A percentile compares a stretch with the other conserved stretches of the same genome.
Conservation (phyloP, 2,329 filamentous ascomycete genomes). For the Pseudocercospora musae region DNA sequence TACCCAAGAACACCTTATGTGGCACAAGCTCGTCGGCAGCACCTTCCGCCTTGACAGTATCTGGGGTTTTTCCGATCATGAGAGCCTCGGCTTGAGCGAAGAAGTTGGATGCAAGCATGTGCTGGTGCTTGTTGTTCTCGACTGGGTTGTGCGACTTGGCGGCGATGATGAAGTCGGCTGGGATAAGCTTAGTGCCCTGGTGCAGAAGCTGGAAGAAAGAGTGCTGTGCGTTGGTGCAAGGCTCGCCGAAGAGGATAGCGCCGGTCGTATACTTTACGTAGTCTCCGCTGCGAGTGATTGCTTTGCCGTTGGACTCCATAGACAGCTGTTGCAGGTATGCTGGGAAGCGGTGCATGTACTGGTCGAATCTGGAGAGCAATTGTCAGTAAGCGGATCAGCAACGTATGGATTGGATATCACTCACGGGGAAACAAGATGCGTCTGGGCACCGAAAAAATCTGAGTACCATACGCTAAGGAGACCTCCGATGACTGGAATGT, state of each 20-base stretch:
- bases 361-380: slow-evolving; percentile 68
- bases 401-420: slow-evolving; percentile 38
- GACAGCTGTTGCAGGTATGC: slow-evolving; percentile 98
- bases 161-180: slow-evolving; percentile 95
- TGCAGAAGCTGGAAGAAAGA: slow-evolving; percentile 99
- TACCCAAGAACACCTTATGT: slow-evolving; percentile 99
- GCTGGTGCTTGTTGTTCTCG: slow-evolving; percentile 88
- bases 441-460: slow-evolving; percentile 97
- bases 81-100: slow-evolving; percentile 84
- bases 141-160: slow-evolving; percentile 96
- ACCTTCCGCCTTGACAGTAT: slow-evolving; percentile 73
- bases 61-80: slow-evolving; percentile 81
- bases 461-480: slow-evolving; percentile 98
- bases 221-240: slow-evolving; percentile 98
- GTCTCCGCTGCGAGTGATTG: slow-evolving; percentile 79
- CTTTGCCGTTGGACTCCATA: slow-evolving; percentile 99
- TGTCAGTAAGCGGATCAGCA: slow-evolving; percentile 22
- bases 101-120: slow-evolving; percentile 91
- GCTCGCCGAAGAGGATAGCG: slow-evolving; percentile 93
- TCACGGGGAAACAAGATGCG: slow-evolving; percentile 91
- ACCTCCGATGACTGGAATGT: slow-evolving; percentile 89
- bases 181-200: slow-evolving; percentile 98
- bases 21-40: slow-evolving; percentile 72
- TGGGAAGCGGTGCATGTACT: slow-evolving; percentile 98
- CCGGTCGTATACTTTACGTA: slow-evolving; percentile 98